Evolutionary conservation across 2,329 filamentous ascomycete species (phyloP), one percentile per base, ranked within the genome.

Genomic region (Epichloe sibirici): DNA sequence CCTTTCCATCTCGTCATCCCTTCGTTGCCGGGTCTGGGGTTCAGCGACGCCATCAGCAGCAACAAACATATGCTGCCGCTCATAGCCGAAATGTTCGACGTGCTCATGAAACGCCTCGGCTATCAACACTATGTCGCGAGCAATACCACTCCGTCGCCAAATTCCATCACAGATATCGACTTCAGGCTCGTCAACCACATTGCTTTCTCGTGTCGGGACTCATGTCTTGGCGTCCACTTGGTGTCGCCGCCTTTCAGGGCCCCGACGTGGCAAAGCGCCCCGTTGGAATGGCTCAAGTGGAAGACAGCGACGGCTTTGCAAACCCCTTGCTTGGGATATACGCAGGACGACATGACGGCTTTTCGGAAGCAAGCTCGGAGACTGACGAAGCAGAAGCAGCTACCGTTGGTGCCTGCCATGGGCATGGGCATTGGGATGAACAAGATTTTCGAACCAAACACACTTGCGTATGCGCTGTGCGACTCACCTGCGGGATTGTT

Each of bases 1-100:
- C 72, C 80, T 0, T 87, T 86, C 59, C 79, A 86, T 59, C 62
- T 86, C n/a, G 74, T 87, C 21, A 77, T 79, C 21, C 83, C 83
- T 1, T 81, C 79, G 44, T 72, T 86, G 21, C 82, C 83, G 0
- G 83, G 82, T 0, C 70, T 84, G 45, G 83, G 81, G 15, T 87
- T 86, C 61, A 85, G 82, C 63, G 82, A 86, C 63, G 71, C 81
- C 2, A 71, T 83, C 40, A 69, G 72, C 1, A 71, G 71, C 51
- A 74, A 74, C 47, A 66, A 66, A 7, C 70, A 75, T 60, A 72
- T 74, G n/a, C 65, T 81, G 52, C 62, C 69, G 5, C 69, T 74
- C 12, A 79, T 79, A 0, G 81, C 79, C 0, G 70, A 72, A 2
- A 65, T 83, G 12, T 73, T 85, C 50, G 69, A 83, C 59, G 65